Evolutionary conservation across 257 asterid species (phyloP).

Genomic region (Fraxinus americana): DNA sequence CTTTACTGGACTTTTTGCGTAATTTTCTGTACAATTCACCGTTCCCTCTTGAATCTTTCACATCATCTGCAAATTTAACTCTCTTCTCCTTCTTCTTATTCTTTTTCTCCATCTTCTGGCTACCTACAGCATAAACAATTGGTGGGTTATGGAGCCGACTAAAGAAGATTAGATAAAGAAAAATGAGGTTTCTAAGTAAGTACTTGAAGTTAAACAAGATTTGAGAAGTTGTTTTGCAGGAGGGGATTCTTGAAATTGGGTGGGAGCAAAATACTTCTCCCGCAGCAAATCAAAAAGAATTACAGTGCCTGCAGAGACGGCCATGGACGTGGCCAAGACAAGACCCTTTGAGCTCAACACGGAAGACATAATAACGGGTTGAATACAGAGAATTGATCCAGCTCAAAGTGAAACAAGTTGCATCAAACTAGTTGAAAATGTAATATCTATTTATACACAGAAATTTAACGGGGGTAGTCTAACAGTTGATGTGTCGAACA

Average conservation of each 20-base stretch:
- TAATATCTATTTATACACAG: not conserved
- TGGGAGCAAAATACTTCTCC: slow-evolving; percentile 30
- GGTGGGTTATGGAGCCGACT: not conserved
- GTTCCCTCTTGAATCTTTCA: slow-evolving; percentile 57
- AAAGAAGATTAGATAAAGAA: not conserved
- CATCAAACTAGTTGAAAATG: too few relatives aligned
- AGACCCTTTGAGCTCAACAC: slow-evolving; percentile 63
- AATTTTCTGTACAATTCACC: slow-evolving; percentile 57
- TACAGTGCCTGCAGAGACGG: slow-evolving; percentile 74
- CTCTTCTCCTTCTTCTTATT: slow-evolving; percentile 42
- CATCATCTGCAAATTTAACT: slow-evolving; percentile 73
- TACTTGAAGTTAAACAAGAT: slow-evolving; percentile 76
- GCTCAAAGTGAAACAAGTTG: not conserved
- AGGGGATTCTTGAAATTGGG: slow-evolving; percentile 12
- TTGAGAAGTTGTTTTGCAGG: slow-evolving; percentile 28
- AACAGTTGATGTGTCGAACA: not conserved
- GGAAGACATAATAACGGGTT: slow-evolving; percentile 31
- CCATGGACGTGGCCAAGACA: slow-evolving; percentile 85
- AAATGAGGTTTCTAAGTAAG: too few relatives aligned
- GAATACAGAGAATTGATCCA: not conserved
- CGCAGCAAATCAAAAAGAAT: slow-evolving; percentile 59
- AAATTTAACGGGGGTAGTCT: not conserved
- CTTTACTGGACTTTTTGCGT: not conserved
- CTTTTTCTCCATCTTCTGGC: slow-evolving; percentile 33
- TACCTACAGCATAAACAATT: slow-evolving; percentile 21